Conservation (phyloP, 2,329 filamentous ascomycete species). For the Hortaea sp. region DNA sequence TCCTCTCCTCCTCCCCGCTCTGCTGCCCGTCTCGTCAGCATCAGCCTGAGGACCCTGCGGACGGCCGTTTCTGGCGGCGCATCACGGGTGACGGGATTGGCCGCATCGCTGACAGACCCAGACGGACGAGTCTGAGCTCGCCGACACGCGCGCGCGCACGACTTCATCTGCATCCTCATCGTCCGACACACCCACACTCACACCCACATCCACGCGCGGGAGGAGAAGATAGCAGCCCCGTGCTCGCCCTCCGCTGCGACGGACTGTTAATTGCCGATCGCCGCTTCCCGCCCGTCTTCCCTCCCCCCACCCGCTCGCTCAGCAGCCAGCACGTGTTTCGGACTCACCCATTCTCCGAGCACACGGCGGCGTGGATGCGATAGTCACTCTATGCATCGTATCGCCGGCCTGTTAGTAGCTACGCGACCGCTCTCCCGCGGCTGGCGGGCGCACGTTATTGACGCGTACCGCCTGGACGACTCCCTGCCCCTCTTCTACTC, state of each 20-base stretch:
- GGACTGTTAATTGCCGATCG: background rate
- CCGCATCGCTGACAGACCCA: background rate
- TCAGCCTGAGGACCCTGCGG: too few relatives aligned
- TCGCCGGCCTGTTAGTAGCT: slow-evolving; percentile 13
- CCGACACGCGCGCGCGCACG: background rate
- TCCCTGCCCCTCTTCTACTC: background rate
- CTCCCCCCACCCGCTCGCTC: background rate
- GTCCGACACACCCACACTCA: background rate
- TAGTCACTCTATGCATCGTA: slow-evolving; percentile 20
- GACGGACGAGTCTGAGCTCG: background rate
- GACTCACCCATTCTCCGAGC: background rate
- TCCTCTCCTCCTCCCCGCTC: too few relatives aligned
- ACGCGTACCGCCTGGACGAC: background rate
- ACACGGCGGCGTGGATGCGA: background rate
- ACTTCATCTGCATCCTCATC: background rate
- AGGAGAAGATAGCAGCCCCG: background rate
- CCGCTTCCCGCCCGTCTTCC: background rate
- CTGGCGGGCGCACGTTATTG: slow-evolving; percentile 9
- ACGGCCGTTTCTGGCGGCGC: background rate
- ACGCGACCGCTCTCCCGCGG: slow-evolving; percentile 19
- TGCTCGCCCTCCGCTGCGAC: too few relatives aligned
- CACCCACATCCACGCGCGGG: background rate
- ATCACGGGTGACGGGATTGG: background rate
- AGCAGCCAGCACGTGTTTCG: background rate
- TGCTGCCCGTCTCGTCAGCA: too few relatives aligned